A percentile compares a stretch with the other conserved stretches of the same genome.
Evolutionary conservation across 495 filamentous ascomycete genomes (phyloP).

Genomic region (Hypoxylon trugodes): DNA sequence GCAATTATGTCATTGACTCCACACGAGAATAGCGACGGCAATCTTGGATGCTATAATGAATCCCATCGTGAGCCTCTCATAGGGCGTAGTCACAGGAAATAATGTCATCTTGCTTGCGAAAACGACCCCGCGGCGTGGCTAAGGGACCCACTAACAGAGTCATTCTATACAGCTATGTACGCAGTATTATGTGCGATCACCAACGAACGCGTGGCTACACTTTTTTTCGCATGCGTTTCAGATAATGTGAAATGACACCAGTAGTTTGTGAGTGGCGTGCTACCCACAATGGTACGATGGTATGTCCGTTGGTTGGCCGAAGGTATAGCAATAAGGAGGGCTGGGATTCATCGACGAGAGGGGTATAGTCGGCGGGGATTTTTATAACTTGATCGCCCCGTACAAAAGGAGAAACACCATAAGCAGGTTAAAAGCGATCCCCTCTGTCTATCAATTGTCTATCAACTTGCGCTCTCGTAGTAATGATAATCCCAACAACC

Average conservation of each 20-base stretch:
- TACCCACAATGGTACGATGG: slow-evolving; percentile 5
- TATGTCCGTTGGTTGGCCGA: slow-evolving; percentile 9
- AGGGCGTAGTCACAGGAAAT: slow-evolving; percentile 7
- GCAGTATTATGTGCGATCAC: slow-evolving; percentile 5
- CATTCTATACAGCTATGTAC: too few species aligned
- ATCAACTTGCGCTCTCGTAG: slow-evolving; percentile 25
- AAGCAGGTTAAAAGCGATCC: slow-evolving; percentile 14
- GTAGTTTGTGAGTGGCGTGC: slow-evolving; percentile 16
- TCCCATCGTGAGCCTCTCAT: slow-evolving; percentile 21
- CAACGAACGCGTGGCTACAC: slow-evolving; percentile 28
- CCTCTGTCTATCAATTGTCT: slow-evolving; percentile 17
- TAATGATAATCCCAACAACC: slow-evolving; percentile 26
- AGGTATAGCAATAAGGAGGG: background rate
- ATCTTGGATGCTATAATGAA: slow-evolving; percentile 1
- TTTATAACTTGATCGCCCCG: slow-evolving; percentile 2
- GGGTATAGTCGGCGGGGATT: slow-evolving; percentile 25
- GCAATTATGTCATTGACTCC: slow-evolving; percentile 37
- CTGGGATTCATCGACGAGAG: slow-evolving; percentile 27
- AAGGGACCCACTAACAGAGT: slow-evolving; percentile 7
- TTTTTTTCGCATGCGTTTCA: slow-evolving; percentile 39
- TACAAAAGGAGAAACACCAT: slow-evolving; percentile 11
- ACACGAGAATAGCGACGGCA: slow-evolving; percentile 10
- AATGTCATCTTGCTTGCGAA: slow-evolving; percentile 35
- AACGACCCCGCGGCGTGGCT: slow-evolving; percentile 17
- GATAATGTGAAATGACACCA: slow-evolving; percentile 10